Conservation (phyloP, 2,329 filamentous ascomycete species). For the Colletotrichum agaves region DNA sequence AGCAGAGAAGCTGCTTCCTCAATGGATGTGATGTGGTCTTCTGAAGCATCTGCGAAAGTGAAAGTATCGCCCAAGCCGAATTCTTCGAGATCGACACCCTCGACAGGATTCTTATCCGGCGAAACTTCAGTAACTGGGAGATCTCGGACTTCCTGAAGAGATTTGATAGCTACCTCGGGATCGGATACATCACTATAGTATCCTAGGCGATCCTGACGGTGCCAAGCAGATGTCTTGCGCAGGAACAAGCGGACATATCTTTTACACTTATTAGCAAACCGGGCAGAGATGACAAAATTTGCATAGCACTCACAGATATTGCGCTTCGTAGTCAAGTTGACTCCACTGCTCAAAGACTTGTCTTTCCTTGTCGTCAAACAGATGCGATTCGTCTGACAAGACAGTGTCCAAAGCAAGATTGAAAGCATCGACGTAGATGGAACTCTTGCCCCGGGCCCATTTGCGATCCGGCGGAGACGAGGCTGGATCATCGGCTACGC, state of each 20-base stretch:
- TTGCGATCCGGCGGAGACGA: slow-evolving; percentile 31
- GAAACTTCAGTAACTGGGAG: slow-evolving; percentile 58
- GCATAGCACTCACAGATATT: slow-evolving; percentile 80
- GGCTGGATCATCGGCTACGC: slow-evolving; percentile 46
- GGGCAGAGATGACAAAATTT: background rate
- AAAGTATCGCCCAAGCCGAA: slow-evolving; percentile 67
- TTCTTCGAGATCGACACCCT: slow-evolving; percentile 53
- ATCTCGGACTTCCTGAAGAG: slow-evolving; percentile 67
- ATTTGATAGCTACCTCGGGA: slow-evolving; percentile 71
- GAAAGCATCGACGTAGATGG: slow-evolving; percentile 97
- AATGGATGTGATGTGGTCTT: slow-evolving; percentile 77
- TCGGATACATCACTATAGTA: slow-evolving; percentile 88
- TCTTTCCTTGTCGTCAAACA: slow-evolving; percentile 85
- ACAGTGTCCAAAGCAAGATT: slow-evolving; percentile 92
- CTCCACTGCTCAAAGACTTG: slow-evolving; percentile 82
- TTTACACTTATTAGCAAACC: slow-evolving; percentile 6
- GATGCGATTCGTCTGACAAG: slow-evolving; percentile 84
- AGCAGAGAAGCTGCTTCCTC: slow-evolving; percentile 87
- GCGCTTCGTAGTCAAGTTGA: slow-evolving; percentile 80
- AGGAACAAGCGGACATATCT: slow-evolving; percentile 94
- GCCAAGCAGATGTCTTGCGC: slow-evolving; percentile 91
- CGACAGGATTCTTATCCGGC: slow-evolving; percentile 39
- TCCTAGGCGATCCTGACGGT: slow-evolving; percentile 79
- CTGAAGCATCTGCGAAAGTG: slow-evolving; percentile 82
- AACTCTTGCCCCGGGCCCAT: slow-evolving; percentile 83